Evolutionary conservation across 73 alveolate genomes (phyloP), one percentile per base, ranked within the genome.

Genomic region (Strombidium stylifer): DNA sequence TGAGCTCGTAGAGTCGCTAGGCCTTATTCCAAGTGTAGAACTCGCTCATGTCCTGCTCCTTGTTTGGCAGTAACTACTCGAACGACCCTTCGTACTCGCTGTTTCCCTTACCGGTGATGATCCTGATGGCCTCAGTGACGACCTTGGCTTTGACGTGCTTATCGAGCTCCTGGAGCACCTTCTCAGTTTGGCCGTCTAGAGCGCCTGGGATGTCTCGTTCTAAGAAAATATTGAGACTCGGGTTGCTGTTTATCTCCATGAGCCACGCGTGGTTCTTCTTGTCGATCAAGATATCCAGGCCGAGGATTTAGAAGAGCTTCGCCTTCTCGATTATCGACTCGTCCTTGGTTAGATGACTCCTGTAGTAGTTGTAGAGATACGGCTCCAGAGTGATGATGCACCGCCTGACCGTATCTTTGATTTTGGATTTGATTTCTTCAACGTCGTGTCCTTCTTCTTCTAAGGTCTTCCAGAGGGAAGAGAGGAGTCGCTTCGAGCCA

Each of bases 381-480:
- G 88, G 88, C 53, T 76, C 72, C 8, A 76, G 21, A 8, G 81
- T 61, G 18, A 74, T 74, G n/a, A 74, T 65, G 15, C 74, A 67
- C 58, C 62, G 61, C 27, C 58, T n/a, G 1, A 74, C 69, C 6
- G 80, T 74, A 36, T 74, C 87, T 18, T 64, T 47, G 1, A 74
- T 74, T 14, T 53, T 28, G 15, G 40, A 62, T 25, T 73, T 58
- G 11, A 73, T 60, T 11, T 5, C 35, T 0, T 21, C 78, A 2
- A 73, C 71, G 36, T 73, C 71, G 19, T 45, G 46, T 3, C 86
- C 86, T 10, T 28, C 64, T 21, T 47, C 61, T 18, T 39, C 62
- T 0, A 73, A 53, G 10, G 61, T 41, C 45, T 73, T 60, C 69
- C 62, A 73, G 4, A 60, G 34, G 2, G 66, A 2, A 16, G 78